These are phyloP conservation scores for Chlamydomonas schloesseri DNA, from an alignment of 139 green algal species.

Conservation along the genomic window DNA sequence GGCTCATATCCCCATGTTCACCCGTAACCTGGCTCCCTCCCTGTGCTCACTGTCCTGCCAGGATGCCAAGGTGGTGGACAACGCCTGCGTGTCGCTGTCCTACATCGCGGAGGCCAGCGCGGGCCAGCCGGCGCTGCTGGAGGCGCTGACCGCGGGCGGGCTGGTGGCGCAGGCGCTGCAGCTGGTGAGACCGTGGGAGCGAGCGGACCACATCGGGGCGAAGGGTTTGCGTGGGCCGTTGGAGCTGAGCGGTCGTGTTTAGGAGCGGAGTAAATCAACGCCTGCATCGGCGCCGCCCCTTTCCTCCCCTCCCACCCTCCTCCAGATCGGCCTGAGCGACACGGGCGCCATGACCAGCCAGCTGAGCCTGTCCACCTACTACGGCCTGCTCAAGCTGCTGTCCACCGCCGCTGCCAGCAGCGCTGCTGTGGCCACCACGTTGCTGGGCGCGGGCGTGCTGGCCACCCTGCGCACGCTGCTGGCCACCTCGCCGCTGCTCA, in stretches of 20 bases:
- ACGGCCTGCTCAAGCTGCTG: slow-evolving; percentile 86
- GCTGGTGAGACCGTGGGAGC: slow-evolving; percentile 69
- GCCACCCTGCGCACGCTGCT: slow-evolving; percentile 40
- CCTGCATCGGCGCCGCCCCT: no score
- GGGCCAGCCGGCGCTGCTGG: slow-evolving; percentile 67
- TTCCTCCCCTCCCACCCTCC: no score
- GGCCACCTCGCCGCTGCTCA: slow-evolving; percentile 69
- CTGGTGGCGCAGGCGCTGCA: slow-evolving; percentile 84
- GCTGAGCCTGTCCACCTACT: slow-evolving; percentile 85
- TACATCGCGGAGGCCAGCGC: slow-evolving; percentile 83
- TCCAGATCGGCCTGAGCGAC: slow-evolving; percentile 57
- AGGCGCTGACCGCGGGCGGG: slow-evolving; percentile 74
- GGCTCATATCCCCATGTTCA: no score
- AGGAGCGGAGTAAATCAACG: no score
- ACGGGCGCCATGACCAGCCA: slow-evolving; percentile 73
- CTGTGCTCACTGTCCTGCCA: slow-evolving; percentile 11
- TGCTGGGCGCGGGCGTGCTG: slow-evolving; percentile 64
- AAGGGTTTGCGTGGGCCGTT: no score
- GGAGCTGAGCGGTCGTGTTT: no score
- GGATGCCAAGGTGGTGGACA: slow-evolving; percentile 92
- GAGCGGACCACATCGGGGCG: no score
- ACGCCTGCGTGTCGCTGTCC: slow-evolving; percentile 85
- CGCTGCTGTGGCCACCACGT: slow-evolving; percentile 70
- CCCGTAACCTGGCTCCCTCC: no score
- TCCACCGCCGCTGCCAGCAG: slow-evolving; percentile 71